Percentiles rank a stretch among this genome's conserved stretches.
Conservation (phyloP, 148 eudicot species). For the Vaccinium myrtillus region DNA sequence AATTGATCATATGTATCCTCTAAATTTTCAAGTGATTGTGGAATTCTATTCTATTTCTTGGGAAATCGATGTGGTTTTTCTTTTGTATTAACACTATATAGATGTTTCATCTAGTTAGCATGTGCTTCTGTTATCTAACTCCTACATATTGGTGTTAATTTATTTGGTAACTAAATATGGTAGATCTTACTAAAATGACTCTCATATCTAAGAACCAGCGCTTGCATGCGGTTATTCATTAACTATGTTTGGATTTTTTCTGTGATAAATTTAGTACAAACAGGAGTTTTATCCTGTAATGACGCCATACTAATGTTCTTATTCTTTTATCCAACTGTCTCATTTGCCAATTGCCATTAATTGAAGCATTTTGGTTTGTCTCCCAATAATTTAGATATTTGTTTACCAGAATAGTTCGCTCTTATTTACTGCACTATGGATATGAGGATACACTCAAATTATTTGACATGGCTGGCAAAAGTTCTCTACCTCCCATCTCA, state of each 20-base stretch:
- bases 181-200: not conserved
- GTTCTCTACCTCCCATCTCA: constrained; percentile 59
- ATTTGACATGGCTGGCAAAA: constrained; percentile 66
- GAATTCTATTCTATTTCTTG: not conserved
- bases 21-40: not conserved
- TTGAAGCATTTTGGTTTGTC: not conserved
- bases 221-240: not conserved
- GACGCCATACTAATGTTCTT: not conserved
- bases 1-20: not conserved
- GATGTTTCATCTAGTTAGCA: not conserved
- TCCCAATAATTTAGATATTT: constrained; percentile 5
- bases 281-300: constrained; percentile 13
- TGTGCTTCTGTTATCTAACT: not conserved
- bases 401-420: constrained; percentile 70
- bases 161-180: not conserved
- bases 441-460: constrained; percentile 77
- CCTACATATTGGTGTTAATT: not conserved
- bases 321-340: not conserved
- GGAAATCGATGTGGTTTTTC: not conserved
- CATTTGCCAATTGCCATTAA: not conserved
- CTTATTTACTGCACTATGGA: constrained; percentile 92
- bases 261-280: not conserved
- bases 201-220: not conserved
- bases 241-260: not conserved
- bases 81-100: not conserved